Base-by-base conservation (phyloP, 1,139 yeast genomes). In the Debaryomycetaceae sp. region DNA sequence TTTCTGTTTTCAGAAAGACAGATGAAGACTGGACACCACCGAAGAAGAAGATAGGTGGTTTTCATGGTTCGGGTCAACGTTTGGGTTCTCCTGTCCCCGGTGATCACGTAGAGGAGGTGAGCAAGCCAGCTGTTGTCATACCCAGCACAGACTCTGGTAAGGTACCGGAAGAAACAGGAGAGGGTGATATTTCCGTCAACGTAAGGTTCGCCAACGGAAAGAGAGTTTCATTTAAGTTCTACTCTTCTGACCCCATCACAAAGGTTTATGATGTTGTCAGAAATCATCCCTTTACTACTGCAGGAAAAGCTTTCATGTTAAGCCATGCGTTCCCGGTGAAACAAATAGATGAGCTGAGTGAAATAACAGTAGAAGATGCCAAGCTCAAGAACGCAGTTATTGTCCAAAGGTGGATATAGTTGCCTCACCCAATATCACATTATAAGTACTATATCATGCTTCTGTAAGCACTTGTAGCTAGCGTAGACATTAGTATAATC, bases 71-170 rank as follows among this genome's bases (percentile, higher is more conserved):
- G 2, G 98, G 99, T n/a, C 84, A 83, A 44, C 74, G 98, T 51
- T 71, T 92, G 41, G 99, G 99, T 1, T 82, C 92, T 1, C 95
- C 94, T 1, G 85, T 87, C 8, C 92, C 95, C 0, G 87, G 92
- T 0, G 91, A 83, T 41, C 51, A 37, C 7, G 34, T 41, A 1
- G 51, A 42, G 34, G 44, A 62, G 18, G 51, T 48, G 30, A 43
- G 46, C 2, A 51, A 51, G 26, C 42, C 52, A 17, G 17, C 19
- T 7, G 15, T 17, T 13, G 33, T 43, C 55, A 16, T 48, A 43
- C n/a, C 37, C 40, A 6, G 41, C 38, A 5, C 35, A 22, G 35
- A 26, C 15, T 17, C 32, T 32, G 41, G 43, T 14, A 48, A 56
- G 6, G 55, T 53, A 32, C 56, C 59, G 22, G 53, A 53, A 6